A percentile compares a stretch with the other conserved stretches of the same genome.
phyloP scores from a whole-genome alignment of 306 rosid species.

The Citrullus colocynthis region DNA sequence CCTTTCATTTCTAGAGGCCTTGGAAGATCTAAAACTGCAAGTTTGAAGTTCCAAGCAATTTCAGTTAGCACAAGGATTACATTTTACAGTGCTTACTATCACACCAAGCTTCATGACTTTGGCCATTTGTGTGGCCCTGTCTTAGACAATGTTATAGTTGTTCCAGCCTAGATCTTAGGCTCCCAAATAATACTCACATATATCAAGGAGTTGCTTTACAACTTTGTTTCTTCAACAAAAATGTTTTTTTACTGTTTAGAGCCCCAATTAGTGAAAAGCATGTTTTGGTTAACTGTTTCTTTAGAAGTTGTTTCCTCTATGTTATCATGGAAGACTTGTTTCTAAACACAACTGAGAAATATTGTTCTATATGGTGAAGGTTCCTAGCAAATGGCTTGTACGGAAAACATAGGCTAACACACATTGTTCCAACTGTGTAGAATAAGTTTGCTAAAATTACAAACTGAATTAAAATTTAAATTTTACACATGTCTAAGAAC shows the following conservation, averaged over 20 bases:
- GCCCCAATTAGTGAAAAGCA: background rate
- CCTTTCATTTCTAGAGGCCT: constrained; percentile 26
- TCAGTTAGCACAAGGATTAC: constrained; percentile 19
- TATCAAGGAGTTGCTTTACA: background rate
- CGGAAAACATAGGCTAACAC: too few species aligned
- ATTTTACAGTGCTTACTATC: constrained; percentile 36
- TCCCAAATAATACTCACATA: background rate
- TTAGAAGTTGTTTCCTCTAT: background rate
- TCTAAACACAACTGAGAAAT: background rate
- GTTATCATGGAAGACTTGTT: background rate
- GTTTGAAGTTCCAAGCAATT: constrained; percentile 31
- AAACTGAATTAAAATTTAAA: background rate
- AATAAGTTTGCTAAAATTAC: too few species aligned
- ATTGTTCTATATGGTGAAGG: background rate
- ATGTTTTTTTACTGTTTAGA: background rate
- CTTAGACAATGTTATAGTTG: constrained; percentile 30
- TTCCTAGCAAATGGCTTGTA: too few species aligned
- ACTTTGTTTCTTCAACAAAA: background rate
- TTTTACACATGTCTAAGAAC: background rate
- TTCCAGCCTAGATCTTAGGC: constrained; percentile 13
- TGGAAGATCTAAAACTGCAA: constrained; percentile 29
- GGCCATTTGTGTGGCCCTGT: constrained; percentile 46
- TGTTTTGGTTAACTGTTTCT: background rate
- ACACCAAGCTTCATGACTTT: constrained; percentile 24
- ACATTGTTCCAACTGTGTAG: too few species aligned